phyloP scores from a whole-genome alignment of 1,284 basidiomycete species.

The Ganoderma leucocontextum region DNA sequence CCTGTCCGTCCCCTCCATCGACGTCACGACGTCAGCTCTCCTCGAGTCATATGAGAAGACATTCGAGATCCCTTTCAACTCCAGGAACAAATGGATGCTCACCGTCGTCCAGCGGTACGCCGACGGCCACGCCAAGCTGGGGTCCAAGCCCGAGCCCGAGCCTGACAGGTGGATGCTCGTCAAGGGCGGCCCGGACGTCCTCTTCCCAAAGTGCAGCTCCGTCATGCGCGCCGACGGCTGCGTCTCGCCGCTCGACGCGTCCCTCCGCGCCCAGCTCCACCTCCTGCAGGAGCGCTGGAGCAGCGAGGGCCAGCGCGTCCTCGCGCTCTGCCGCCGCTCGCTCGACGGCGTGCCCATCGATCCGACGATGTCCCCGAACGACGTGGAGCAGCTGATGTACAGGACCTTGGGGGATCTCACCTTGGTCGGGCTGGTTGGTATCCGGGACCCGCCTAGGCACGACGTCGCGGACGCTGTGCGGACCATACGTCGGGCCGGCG shows the following conservation, averaged over 20 bases:
- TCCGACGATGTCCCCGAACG: conserved; percentile 42
- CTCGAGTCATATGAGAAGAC: conserved; percentile 42
- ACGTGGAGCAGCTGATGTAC: conserved; percentile 49
- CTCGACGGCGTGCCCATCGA: conserved; percentile 41
- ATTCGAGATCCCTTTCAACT: conserved; percentile 66
- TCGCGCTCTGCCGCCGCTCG: conserved; percentile 52
- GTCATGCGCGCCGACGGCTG: conserved; percentile 50
- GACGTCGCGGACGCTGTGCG: conserved; percentile 64
- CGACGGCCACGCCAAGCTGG: conserved; percentile 9
- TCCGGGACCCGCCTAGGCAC: conserved; percentile 69
- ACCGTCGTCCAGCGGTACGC: conserved; percentile 43
- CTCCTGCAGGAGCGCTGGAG: conserved; percentile 60
- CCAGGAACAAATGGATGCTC: conserved; percentile 75
- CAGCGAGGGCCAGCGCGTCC: conserved; percentile 66
- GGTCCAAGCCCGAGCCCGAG: conserved; percentile 26
- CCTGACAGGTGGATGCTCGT: conserved; percentile 50
- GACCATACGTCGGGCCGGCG: conserved; percentile 63
- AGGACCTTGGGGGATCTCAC: conserved; percentile 54
- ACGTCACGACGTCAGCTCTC: conserved; percentile 37
- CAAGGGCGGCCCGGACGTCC: conserved; percentile 69
- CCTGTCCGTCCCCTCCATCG: conserved; percentile 39
- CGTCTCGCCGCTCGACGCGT: conserved; percentile 45
- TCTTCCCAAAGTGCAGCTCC: conserved; percentile 55
- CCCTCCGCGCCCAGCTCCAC: conserved; percentile 40
- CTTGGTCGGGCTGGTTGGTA: conserved; percentile 68